phyloP scores from a whole-genome alignment of 2,329 filamentous ascomycete species.

The Penicillium sp. region DNA sequence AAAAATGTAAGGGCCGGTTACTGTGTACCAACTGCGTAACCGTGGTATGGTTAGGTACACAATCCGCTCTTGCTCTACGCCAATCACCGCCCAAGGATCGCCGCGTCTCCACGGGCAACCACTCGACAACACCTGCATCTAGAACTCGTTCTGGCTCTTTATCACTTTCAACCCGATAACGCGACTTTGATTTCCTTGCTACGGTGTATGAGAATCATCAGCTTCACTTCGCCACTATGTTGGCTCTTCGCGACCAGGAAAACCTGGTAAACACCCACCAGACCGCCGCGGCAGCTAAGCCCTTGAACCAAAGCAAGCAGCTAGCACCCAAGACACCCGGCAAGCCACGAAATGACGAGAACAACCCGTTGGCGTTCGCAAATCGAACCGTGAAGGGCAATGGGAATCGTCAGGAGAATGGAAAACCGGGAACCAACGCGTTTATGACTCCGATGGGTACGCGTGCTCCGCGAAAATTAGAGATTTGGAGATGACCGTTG shows the following conservation, averaged over 20 bases:
- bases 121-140: constrained; percentile 30
- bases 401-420: constrained; percentile 58
- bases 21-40: constrained; percentile 11
- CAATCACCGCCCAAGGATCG: constrained; percentile 25
- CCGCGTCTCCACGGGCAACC: constrained; percentile 44
- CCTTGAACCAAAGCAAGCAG: constrained; percentile 65
- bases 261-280: constrained; percentile 78
- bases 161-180: constrained; percentile 4
- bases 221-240: constrained; percentile 55
- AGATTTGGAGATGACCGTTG: constrained; percentile 3
- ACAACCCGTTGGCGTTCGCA: constrained; percentile 61
- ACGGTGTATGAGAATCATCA: constrained; percentile 23
- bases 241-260: constrained; percentile 81
- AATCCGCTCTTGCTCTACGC: constrained; percentile 10
- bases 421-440: constrained; percentile 60
- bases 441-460: constrained; percentile 81
- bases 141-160: constrained; percentile 20
- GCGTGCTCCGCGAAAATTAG: constrained; percentile 24
- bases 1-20: too few species aligned
- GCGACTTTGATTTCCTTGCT: constrained; percentile 12
- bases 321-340: constrained; percentile 76
- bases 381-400: constrained; percentile 60
- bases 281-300: constrained; percentile 68
- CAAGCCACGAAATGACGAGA: constrained; percentile 84
- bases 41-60: constrained; percentile 10